Base-by-base conservation (phyloP, 345 rosid species). In the Triadica sebifera region DNA sequence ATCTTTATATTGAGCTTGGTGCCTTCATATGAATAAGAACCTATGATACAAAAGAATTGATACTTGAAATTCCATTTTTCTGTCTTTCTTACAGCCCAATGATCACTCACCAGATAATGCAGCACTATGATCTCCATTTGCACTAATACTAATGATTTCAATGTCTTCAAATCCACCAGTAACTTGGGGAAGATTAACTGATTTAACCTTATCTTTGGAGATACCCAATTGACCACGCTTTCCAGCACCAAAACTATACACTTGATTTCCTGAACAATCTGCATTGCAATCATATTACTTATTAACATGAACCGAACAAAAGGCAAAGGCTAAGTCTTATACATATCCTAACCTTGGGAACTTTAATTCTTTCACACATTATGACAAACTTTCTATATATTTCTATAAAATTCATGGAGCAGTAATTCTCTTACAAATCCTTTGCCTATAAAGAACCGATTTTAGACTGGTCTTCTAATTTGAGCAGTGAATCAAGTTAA, bases 91-190 rank as follows among this genome's bases (percentile, higher is more conserved):
- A 24, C 62, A 58, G 16, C 37, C 37, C 20, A 55, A 53, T 22
- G 8, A 37, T 58, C 74, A 67, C 77, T 78, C 71, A 95, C 98
- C 83, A 24, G 98, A 87, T 75, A 89, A 67, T 71, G 97, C 95
- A 52, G 91, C 90, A 80, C 93, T 89, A 58, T 87, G 96, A 79
- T 94, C 97, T 79, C 98, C 98, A 59, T 87, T 91, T n/a, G 98
- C 98, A 38, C 73, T 70, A 66, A 92, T 76, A 74, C 78, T 83
- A 70, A 70, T 71, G 55, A 94, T 70, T 67, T 87, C 83, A 63
- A 84, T 74, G 76, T 79, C 80, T 65, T 89, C 86, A 60, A 92
- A 73, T 74, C 98, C 96, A 15, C 75, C 76, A 11, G 82, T 81
- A 59, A 63, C 9, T 61, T 81, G 85, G 7, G 99, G 99, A 83